These are phyloP conservation scores for Gymnopus androsaceus DNA, from an alignment of 1,284 basidiomycete genomes.

Conservation along the genomic window DNA sequence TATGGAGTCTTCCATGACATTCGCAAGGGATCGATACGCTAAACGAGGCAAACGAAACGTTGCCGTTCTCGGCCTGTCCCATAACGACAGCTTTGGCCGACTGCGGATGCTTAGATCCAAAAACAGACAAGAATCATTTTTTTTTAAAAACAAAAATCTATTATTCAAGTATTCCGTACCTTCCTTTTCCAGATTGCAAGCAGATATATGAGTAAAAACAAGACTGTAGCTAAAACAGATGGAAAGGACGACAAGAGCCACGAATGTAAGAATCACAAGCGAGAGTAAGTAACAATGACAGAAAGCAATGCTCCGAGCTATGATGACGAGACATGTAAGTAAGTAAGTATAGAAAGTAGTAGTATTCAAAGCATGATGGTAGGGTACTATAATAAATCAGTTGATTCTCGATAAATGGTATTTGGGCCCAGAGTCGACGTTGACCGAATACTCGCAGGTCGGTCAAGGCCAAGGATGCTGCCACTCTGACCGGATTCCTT, in stretches of 20 bases:
- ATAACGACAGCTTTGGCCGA: too few relatives aligned
- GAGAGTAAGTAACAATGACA: background rate
- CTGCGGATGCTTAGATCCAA: too few relatives aligned
- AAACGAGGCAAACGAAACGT: too few relatives aligned
- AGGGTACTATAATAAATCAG: slow-evolving; percentile 8
- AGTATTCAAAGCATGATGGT: background rate
- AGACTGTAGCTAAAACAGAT: background rate
- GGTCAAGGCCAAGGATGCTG: background rate
- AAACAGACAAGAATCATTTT: too few relatives aligned
- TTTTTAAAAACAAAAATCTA: too few relatives aligned
- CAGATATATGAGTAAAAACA: background rate
- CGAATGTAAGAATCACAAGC: background rate
- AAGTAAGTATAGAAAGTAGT: too few relatives aligned
- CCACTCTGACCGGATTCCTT: background rate
- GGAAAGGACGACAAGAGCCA: background rate
- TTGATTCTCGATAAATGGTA: slow-evolving; percentile 1
- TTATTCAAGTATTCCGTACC: background rate
- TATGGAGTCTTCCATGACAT: too few relatives aligned
- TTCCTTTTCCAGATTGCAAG: background rate
- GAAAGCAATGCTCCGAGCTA: background rate
- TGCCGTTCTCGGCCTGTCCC: too few relatives aligned
- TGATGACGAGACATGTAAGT: too few relatives aligned
- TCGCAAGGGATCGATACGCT: too few relatives aligned
- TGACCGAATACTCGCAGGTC: background rate
- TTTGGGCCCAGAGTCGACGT: slow-evolving; percentile 8